phyloP scores from a whole-genome alignment of 208 protist genomes.

The Trypanosoma grayi region DNA sequence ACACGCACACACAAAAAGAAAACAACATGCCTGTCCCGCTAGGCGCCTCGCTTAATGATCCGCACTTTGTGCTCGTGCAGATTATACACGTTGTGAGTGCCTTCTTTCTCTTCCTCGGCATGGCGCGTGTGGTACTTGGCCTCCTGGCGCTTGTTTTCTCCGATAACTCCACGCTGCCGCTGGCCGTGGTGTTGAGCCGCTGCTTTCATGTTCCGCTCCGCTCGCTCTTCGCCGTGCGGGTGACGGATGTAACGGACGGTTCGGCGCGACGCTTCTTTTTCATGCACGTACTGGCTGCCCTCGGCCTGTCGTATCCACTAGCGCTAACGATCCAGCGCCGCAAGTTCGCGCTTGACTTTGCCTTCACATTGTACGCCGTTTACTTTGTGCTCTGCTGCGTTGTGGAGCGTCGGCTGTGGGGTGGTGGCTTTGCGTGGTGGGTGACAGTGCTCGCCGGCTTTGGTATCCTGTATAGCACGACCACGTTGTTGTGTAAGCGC shows the following conservation, averaged over 20 bases:
- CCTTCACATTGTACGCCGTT: slow-evolving; percentile 61
- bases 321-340: slow-evolving; percentile 65
- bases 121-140: slow-evolving; percentile 38
- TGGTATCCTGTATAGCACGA: slow-evolving; percentile 37
- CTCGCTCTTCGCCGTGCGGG: slow-evolving; percentile 44
- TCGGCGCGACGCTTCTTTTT: slow-evolving; percentile 46
- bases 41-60: slow-evolving; percentile 44
- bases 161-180: not conserved
- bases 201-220: slow-evolving; percentile 59
- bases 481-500: slow-evolving; percentile 46
- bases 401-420: slow-evolving; percentile 30
- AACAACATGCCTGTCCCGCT: slow-evolving; percentile 57
- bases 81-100: slow-evolving; percentile 59
- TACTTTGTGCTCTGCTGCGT: slow-evolving; percentile 60
- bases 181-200: not conserved
- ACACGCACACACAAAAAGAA: too few species aligned
- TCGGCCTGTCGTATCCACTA: slow-evolving; percentile 48
- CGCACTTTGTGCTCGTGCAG: slow-evolving; percentile 56
- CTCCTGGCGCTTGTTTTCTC: slow-evolving; percentile 24
- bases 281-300: slow-evolving; percentile 55
- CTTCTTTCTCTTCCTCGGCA: slow-evolving; percentile 53
- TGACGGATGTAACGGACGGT: slow-evolving; percentile 13
- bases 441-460: slow-evolving; percentile 24
- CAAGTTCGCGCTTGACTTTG: slow-evolving; percentile 82
- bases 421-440: slow-evolving; percentile 61